These are phyloP conservation scores for Grifola frondosa DNA, from an alignment of 1,284 basidiomycete genomes.

Conservation along the genomic window DNA sequence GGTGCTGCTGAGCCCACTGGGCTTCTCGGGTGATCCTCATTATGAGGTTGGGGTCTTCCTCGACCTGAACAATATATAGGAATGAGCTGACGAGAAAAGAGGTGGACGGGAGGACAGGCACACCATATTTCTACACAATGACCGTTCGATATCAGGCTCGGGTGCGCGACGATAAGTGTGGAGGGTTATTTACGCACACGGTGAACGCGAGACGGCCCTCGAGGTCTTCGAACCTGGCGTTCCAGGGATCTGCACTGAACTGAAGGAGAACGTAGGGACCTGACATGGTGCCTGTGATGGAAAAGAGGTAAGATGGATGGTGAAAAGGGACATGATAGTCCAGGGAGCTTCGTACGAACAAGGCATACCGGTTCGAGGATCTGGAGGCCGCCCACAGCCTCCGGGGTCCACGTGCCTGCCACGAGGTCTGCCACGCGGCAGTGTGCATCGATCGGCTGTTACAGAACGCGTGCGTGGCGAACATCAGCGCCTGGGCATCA, in stretches of 20 bases:
- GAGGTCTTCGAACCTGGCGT: slow-evolving; percentile 58
- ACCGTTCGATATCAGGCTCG: slow-evolving; percentile 8
- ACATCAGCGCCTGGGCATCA: too few relatives aligned
- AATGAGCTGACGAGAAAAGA: slow-evolving; percentile 1
- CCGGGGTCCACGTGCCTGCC: slow-evolving; percentile 26
- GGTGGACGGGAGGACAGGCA: neutral
- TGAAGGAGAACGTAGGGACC: slow-evolving; percentile 54
- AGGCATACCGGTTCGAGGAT: slow-evolving; percentile 22
- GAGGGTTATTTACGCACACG: slow-evolving; percentile 44
- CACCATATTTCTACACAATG: slow-evolving; percentile 15
- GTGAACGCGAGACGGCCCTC: slow-evolving; percentile 64
- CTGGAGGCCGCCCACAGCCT: slow-evolving; percentile 16
- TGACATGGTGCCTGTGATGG: slow-evolving; percentile 34
- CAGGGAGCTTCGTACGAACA: slow-evolving; percentile 19
- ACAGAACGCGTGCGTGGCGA: slow-evolving; percentile 12
- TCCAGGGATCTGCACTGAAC: slow-evolving; percentile 60
- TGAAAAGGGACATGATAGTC: slow-evolving; percentile 16
- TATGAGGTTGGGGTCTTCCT: slow-evolving; percentile 56
- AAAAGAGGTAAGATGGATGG: slow-evolving; percentile 21
- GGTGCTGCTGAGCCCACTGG: slow-evolving; percentile 62
- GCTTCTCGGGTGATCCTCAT: slow-evolving; percentile 62
- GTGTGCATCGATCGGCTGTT: slow-evolving; percentile 21
- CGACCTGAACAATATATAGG: slow-evolving; percentile 37
- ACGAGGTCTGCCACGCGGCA: slow-evolving; percentile 26
- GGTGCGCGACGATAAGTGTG: slow-evolving; percentile 1